phyloP scores from a whole-genome alignment of 805 yeast genomes.

The Schizosaccharomyces osmophilus region DNA sequence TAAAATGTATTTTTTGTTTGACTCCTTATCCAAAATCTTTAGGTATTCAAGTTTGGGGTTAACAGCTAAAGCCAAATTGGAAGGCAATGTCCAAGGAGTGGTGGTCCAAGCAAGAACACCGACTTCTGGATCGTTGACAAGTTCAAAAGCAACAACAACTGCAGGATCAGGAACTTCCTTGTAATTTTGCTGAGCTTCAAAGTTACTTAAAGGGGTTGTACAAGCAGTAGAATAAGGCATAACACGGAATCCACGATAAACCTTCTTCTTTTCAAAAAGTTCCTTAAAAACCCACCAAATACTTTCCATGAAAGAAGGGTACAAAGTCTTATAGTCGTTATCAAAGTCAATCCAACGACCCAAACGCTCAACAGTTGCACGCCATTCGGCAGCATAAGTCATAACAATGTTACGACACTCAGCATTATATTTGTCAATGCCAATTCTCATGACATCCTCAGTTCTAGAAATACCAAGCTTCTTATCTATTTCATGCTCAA shows the following conservation, averaged over 20 bases:
- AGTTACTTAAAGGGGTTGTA: constrained; percentile 87
- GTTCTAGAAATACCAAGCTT: constrained; percentile 77
- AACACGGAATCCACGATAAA: constrained; percentile 84
- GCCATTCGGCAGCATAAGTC: constrained; percentile 93
- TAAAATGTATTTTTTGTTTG: constrained; percentile 56
- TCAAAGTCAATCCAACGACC: constrained; percentile 99
- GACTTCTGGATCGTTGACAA: constrained; percentile 57
- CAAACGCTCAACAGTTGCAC: constrained; percentile 69
- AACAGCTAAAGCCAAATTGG: constrained; percentile 77
- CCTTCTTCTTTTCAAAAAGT: constrained; percentile 61
- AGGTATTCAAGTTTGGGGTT: constrained; percentile 76
- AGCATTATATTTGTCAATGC: constrained; percentile 76
- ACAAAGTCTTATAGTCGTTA: constrained; percentile 88
- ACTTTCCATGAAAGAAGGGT: constrained; percentile 91
- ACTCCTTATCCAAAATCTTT: constrained; percentile 74
- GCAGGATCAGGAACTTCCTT: constrained; percentile 95
- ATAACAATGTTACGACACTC: constrained; percentile 94
- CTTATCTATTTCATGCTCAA: constrained; percentile 97
- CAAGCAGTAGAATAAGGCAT: constrained; percentile 98
- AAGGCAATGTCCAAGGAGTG: constrained; percentile 97
- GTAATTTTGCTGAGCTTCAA: constrained; percentile 95
- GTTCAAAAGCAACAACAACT: constrained; percentile 71
- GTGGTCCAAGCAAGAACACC: constrained; percentile 94
- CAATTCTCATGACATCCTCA: constrained; percentile 82
- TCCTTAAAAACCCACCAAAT: constrained; percentile 97